Evolutionary conservation across 1,139 yeast species (phyloP), one percentile per base, ranked within the genome.

Genomic region (Hyphopichia buzzinii): DNA sequence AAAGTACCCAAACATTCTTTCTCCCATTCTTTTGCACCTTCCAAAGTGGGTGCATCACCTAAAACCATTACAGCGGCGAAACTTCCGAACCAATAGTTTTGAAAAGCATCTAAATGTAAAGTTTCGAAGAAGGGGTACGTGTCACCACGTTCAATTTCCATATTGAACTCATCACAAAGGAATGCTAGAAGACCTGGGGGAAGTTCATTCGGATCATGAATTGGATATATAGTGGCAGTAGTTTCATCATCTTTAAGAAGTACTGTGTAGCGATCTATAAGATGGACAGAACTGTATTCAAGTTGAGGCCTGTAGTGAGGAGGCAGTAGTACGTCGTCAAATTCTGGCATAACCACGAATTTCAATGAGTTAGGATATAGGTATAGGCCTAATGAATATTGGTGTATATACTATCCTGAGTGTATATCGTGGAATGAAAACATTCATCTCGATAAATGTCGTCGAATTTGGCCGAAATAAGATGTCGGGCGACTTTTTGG

Each of bases 111-210:
- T 32, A 84, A 63, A 26, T 81, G 77, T 34, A 90, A 64, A 2
- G 87, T 79, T 45, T 88, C 95, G 48, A 85, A 82, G 54, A 85
- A 84, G 2, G 97, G 90, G 52, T 79, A 80, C 4, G 96, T 84
- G 43, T 86, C 94, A 19, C 97, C 97, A 31, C 88, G 72, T 43
- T 84, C 92, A 26, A 92, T 80, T 56, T 92, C 98, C 81, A 85
- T 84, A 57, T 92, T 92, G 62, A 86, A 84, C 64, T 92, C 97
- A 53, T 89, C 97, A 47, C 94, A 81, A 29, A 92, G 58, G 54
- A 90, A 89, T 16, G 85, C 84, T 33, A 88, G 59, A 17, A 92
- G 67, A 0, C 89, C 94, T 3, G 77, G 77, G 0, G 97, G 97
- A 12, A 92, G 65, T 17, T 72, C 77, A 17, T 67, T 68, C 0